Base-by-base conservation (phyloP, 208 protist species). In the Eutreptiella sp. region DNA sequence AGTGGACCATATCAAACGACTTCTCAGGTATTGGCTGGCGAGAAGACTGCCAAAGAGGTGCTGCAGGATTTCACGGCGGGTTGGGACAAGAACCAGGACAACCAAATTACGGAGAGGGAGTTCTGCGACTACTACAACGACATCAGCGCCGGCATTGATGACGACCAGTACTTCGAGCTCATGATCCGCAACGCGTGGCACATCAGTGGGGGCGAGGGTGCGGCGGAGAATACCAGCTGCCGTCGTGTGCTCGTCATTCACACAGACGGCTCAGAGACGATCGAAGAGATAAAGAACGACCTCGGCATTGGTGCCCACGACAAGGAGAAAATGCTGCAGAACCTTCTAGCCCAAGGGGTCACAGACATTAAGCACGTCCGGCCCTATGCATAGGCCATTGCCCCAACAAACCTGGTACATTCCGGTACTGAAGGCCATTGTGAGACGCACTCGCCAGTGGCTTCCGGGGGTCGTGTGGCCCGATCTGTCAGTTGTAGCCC, bases 91-190 rank as follows among this genome's bases (percentile, higher is more conserved):
- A 43, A 50, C 38, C 16, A 43, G 45, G 45, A 50, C 24, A n/a
- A 32, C 16, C 16, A 46, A n/a, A 43, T 50, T 16, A 29, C 45
- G 45, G 16, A 29, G 45, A n/a, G 83, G 14, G 79, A 88, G 48
- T 93, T 90, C 68, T 61, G 85, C 21, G 83, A 88, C 43, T 93
- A 90, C 78, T 90, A 93, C 75, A 81, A 74, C 27, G 87, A 93
- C 69, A 58, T 93, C 52, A 89, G 82, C 21, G 83, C 80, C 14
- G 66, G 75, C 14, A 72, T 78, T 26, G 67, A 83, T 27, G 69
- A 78, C 21, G 87, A 93, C 43, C 81, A 77, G n/a, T 75, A 84
- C 53, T 93, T 93, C 70, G 52, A 81, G n/a, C 38, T 28, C 11
- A 67, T 79, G 26, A 28, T 93, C 46, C 57, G 76, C 33, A 67